These are phyloP conservation scores for Solanum microdontum DNA, from an alignment of 257 asterid species.

Conservation along the genomic window DNA sequence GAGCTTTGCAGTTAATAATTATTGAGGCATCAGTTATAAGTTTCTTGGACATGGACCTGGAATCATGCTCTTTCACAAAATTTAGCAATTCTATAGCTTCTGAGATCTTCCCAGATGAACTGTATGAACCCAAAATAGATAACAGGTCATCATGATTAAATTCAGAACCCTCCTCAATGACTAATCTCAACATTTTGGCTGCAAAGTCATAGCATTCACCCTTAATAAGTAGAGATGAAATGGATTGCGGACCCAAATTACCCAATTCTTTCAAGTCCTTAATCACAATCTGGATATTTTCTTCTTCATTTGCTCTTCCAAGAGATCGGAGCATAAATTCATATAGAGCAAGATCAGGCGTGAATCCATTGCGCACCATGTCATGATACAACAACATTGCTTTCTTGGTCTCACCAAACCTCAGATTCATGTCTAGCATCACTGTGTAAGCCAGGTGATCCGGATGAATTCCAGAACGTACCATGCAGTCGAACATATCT, in stretches of 20 bases:
- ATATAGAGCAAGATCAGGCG: conserved; percentile 51
- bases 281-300: conserved; percentile 38
- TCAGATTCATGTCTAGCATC: conserved; percentile 66
- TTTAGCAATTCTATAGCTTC: conserved; percentile 72
- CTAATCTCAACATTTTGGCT: conserved; percentile 52
- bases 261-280: conserved; percentile 58
- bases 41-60: conserved; percentile 46
- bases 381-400: conserved; percentile 51
- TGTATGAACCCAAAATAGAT: conserved; percentile 68
- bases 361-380: conserved; percentile 59
- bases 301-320: conserved; percentile 40
- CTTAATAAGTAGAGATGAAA: conserved; percentile 61
- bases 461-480: conserved; percentile 71
- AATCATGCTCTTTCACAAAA: conserved; percentile 45
- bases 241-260: conserved; percentile 46
- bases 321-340: conserved; percentile 49
- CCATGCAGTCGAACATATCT: conserved; percentile 66
- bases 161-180: conserved; percentile 41
- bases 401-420: conserved; percentile 55
- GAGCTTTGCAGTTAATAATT: conserved; percentile 72
- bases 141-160: conserved; percentile 43
- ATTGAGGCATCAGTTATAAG: conserved; percentile 61
- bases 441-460: conserved; percentile 78
- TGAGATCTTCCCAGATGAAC: conserved; percentile 61
- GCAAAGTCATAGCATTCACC: conserved; percentile 75